Base-by-base conservation (phyloP, 2,329 filamentous ascomycete species). In the Tolypocladium inflatum region DNA sequence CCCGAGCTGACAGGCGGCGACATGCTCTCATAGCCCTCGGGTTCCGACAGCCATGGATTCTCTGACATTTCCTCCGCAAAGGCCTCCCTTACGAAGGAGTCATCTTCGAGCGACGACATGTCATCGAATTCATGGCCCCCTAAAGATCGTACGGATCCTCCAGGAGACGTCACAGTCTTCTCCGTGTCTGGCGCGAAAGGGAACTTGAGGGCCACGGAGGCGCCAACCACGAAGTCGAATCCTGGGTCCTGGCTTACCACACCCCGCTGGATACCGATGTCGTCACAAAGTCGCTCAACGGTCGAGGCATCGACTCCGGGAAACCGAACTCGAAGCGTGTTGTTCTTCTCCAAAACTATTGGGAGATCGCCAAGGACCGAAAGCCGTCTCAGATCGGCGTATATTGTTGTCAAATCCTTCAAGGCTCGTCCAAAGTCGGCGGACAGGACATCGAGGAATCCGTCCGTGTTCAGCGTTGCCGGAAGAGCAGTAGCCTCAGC, bases 391-490 rank as follows among this genome's bases (percentile, higher is more conserved):
- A 99, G 78, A 66, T 99, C 94, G 55, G 87, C 88, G 66, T 94
- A 81, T 1, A 93, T 82, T 7, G 85, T 83, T 2, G 89, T 85
- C 21, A 97, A 80, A 63, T 97, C 92, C 72, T 93, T 90, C 60
- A 97, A 75, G 1, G 91, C 87, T 56, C 91, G 87, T 2, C 89
- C 88, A 71, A 99, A 97, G 74, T 99, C 94, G 51, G 87, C 83
- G 23, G 90, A 90, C 10, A 99, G 83, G 37, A 91, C 80, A 64
- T 96, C 89, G 64, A 97, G 80, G 65, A 97, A 87, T 51, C 90
- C 90, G 52, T 92, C 86, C 41, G 87, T 86, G 77, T 93, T 89
- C 63, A 97, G 80, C 37, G 85, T 89, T 50, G 86, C 77, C 57
- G 75, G 70, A 21, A 78, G 75, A 35, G 73, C 65, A 54, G 73